Evolutionary conservation across 129 eudicot genomes (phyloP).

Genomic region (Centrapalus pauciflorus): DNA sequence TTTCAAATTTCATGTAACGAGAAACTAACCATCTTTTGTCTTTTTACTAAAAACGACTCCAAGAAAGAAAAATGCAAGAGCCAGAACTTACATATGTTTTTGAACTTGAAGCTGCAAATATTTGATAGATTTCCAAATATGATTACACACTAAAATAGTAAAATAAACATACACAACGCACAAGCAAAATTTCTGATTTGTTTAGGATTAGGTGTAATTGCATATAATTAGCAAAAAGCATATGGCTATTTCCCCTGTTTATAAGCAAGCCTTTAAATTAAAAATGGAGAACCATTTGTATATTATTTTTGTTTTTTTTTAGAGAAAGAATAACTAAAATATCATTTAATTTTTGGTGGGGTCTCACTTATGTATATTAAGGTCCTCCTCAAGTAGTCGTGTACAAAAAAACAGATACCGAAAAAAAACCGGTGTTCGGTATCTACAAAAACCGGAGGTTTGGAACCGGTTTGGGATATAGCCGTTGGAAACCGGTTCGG

Average conservation of each 20-base stretch:
- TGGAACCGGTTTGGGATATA: no score
- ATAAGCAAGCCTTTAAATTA: background rate
- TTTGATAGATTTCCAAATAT: background rate
- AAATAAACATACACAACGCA: background rate
- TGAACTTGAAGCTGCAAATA: conserved; percentile 6
- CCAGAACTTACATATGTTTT: conserved; percentile 2
- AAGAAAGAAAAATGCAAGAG: background rate
- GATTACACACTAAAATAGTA: no score
- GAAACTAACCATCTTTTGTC: no score
- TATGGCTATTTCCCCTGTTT: conserved; percentile 1
- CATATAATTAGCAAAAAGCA: background rate
- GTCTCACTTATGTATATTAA: background rate
- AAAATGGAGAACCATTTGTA: background rate
- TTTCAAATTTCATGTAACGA: background rate
- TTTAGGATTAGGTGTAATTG: background rate
- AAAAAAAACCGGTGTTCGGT: background rate
- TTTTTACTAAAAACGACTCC: background rate
- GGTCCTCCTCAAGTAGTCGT: background rate
- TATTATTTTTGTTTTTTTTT: background rate
- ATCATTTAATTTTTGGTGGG: background rate
- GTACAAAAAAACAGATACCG: background rate
- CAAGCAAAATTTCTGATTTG: background rate
- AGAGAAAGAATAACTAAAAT: background rate
- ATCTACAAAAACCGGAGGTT: no score
- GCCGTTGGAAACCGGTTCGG: no score